Evolutionary conservation across 2,329 filamentous ascomycete genomes (phyloP).

Genomic region (Mariannaea elegans): DNA sequence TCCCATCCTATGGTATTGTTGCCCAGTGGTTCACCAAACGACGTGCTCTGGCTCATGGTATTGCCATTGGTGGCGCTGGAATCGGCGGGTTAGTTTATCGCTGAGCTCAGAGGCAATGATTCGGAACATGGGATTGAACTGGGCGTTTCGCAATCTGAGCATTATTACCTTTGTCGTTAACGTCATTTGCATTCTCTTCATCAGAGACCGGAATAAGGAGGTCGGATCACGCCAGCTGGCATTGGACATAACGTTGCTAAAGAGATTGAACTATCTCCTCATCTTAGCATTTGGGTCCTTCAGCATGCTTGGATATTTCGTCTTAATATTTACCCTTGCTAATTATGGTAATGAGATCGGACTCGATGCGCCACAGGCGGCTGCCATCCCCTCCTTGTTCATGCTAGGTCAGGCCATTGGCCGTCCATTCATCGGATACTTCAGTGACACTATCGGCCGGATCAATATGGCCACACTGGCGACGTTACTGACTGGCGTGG

Average conservation of each 20-base stretch:
- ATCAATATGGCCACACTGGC: slow-evolving; percentile 68
- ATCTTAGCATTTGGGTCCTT: slow-evolving; percentile 68
- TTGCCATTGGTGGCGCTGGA: slow-evolving; percentile 62
- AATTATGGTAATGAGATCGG: slow-evolving; percentile 69
- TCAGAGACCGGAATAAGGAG: slow-evolving; percentile 58
- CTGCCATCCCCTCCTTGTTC: slow-evolving; percentile 67
- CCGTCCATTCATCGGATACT: slow-evolving; percentile 69
- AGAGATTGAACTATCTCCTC: slow-evolving; percentile 62
- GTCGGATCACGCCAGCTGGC: slow-evolving; percentile 4
- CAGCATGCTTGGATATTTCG: slow-evolving; percentile 72
- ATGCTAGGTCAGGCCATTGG: slow-evolving; percentile 69
- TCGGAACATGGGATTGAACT: slow-evolving; percentile 58
- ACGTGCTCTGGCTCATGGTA: slow-evolving; percentile 65
- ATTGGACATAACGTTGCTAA: slow-evolving; percentile 33
- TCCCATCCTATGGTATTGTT: slow-evolving; percentile 62
- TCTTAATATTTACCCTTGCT: slow-evolving; percentile 70
- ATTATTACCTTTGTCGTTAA: slow-evolving; percentile 64
- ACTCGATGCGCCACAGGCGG: slow-evolving; percentile 66
- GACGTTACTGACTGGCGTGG: slow-evolving; percentile 43
- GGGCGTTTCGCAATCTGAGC: slow-evolving; percentile 62
- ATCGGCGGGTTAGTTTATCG: slow-evolving; percentile 38
- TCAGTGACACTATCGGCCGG: slow-evolving; percentile 67
- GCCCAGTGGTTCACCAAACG: slow-evolving; percentile 69
- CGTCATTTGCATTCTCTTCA: slow-evolving; percentile 62
- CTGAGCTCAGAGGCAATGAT: slow-evolving; percentile 57